These are phyloP conservation scores for Heliosperma pusillum DNA, from an alignment of 148 eudicot species.

Conservation along the genomic window DNA sequence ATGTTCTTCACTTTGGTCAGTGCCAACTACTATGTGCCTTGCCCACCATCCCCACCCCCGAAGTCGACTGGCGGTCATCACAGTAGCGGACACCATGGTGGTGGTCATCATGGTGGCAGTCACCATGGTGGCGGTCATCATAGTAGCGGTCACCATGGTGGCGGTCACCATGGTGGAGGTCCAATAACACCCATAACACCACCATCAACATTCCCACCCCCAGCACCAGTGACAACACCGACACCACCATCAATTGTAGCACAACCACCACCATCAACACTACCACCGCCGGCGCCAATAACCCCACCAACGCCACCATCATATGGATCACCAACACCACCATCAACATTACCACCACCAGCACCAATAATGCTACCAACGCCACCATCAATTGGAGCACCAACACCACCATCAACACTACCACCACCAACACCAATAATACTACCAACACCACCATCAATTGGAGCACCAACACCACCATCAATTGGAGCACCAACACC, in stretches of 20 bases:
- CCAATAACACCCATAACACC: neutral
- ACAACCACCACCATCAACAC: neutral
- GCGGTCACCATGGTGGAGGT: too few relatives aligned
- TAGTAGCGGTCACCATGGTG: too few relatives aligned
- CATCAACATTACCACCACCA: neutral
- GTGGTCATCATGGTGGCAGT: too few relatives aligned
- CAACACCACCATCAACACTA: neutral
- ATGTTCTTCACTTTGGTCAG: slow-evolving; percentile 57
- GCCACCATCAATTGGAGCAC: neutral
- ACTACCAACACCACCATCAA: slow-evolving; percentile 21
- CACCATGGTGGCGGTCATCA: too few relatives aligned
- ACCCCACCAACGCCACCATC: slow-evolving; percentile 23
- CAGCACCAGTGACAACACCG: neutral
- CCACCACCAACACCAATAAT: too few relatives aligned
- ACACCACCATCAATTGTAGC: slow-evolving; percentile 2
- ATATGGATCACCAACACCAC: neutral
- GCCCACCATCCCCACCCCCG: slow-evolving; percentile 32
- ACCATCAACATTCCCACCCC: neutral
- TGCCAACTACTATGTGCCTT: slow-evolving; percentile 33
- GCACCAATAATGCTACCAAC: neutral
- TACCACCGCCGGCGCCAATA: slow-evolving; percentile 33
- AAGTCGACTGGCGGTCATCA: too few relatives aligned
- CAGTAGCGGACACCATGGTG: too few relatives aligned
- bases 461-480: neutral
- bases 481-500: neutral